phyloP scores from a whole-genome alignment of 106 monocot species.

The Allium sativum region DNA sequence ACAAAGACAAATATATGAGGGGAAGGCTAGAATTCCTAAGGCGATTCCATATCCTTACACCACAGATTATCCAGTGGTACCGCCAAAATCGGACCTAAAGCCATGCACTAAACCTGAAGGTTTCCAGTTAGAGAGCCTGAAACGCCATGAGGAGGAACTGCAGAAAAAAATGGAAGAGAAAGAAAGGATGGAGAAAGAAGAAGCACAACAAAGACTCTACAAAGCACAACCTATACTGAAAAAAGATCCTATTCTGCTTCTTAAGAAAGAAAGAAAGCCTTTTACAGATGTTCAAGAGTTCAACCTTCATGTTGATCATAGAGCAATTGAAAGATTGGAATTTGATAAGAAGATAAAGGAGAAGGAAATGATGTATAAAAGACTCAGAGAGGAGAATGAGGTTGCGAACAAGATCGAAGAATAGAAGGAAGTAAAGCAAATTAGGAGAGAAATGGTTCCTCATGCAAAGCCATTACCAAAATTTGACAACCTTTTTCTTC shows the following conservation, averaged over 20 bases:
- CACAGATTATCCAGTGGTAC: slow-evolving; percentile 91
- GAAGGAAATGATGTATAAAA: slow-evolving; percentile 62
- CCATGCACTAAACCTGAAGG: slow-evolving; percentile 63
- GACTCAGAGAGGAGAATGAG: slow-evolving; percentile 74
- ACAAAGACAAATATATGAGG: slow-evolving; percentile 61
- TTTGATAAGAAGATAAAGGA: slow-evolving; percentile 85
- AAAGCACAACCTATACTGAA: slow-evolving; percentile 63
- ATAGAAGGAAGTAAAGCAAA: slow-evolving; percentile 74
- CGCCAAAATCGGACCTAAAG: slow-evolving; percentile 76
- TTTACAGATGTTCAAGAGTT: slow-evolving; percentile 79
- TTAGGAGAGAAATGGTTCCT: slow-evolving; percentile 86
- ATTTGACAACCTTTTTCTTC: slow-evolving; percentile 68
- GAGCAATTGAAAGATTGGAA: slow-evolving; percentile 69
- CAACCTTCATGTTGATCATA: slow-evolving; percentile 69
- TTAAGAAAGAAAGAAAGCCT: slow-evolving; percentile 70
- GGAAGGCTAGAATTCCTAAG: slow-evolving; percentile 54
- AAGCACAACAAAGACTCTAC: slow-evolving; percentile 47
- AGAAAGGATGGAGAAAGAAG: slow-evolving; percentile 65
- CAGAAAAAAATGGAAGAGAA: slow-evolving; percentile 48
- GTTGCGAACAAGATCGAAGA: slow-evolving; percentile 65
- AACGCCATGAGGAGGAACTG: slow-evolving; percentile 75
- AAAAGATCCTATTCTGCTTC: slow-evolving; percentile 55
- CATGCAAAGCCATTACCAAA: slow-evolving; percentile 73
- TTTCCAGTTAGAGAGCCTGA: slow-evolving; percentile 71
- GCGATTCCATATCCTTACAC: slow-evolving; percentile 86